phyloP scores from a whole-genome alignment of 805 yeast genomes.

The Wickerhamiella siamensis region DNA sequence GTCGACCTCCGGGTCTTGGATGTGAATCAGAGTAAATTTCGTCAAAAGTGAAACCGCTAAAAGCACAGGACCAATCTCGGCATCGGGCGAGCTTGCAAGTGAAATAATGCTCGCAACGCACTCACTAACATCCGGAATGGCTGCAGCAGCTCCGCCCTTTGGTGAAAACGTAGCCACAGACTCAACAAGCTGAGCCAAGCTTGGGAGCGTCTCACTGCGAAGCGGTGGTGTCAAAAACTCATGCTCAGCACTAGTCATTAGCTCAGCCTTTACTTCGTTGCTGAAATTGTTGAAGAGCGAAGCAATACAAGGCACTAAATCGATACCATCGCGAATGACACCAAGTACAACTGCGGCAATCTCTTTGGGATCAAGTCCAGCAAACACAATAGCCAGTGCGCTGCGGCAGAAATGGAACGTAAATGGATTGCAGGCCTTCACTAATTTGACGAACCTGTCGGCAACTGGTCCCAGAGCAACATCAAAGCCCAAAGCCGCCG shows the following conservation, averaged over 20 bases:
- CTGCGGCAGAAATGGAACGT: not conserved
- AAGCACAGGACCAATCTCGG: not conserved
- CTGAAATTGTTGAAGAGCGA: constrained; percentile 9
- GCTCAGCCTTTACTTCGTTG: constrained; percentile 6
- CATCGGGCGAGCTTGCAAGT: not conserved
- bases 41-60: constrained; percentile 11
- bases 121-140: not conserved
- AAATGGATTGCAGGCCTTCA: not conserved
- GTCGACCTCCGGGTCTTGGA: not conserved
- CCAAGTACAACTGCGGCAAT: constrained; percentile 7
- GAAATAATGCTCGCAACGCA: not conserved
- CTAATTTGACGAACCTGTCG: not conserved
- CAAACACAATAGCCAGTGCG: not conserved
- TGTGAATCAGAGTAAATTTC: constrained; percentile 19
- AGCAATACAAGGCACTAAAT: constrained; percentile 6
- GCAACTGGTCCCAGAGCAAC: not conserved
- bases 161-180: not conserved
- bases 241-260: constrained; percentile 5
- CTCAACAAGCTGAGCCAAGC: not conserved
- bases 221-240: constrained; percentile 4
- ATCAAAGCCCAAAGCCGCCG: not conserved
- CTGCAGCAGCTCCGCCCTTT: not conserved
- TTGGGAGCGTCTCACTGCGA: not conserved
- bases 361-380: not conserved
- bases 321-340: constrained; percentile 8